Base-by-base conservation (phyloP, 805 yeast species). In the Metschnikowia proteae region DNA sequence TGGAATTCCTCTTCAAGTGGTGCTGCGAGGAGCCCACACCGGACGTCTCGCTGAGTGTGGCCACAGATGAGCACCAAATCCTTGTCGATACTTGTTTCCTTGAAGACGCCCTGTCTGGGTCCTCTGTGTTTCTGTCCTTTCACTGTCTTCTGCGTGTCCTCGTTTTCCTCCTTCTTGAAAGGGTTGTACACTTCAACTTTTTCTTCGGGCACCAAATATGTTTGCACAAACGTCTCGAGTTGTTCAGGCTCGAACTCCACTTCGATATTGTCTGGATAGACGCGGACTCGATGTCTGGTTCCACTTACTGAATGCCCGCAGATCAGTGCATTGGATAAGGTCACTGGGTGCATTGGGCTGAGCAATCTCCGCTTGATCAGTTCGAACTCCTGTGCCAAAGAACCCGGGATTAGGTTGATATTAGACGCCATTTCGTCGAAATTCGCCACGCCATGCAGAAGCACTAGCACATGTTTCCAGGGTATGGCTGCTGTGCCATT, bases 21-120 rank as follows among this genome's bases (percentile, higher is more conserved):
- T 0, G 88, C 88, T 0, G 86, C 91, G n/a, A 82, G 55, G 22
- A 65, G 56, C 0, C 91, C 92, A 66, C 94, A 86, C 43, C 94
- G 60, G 0, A 70, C 63, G 59, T 86, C 94, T 52, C 92, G 61
- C 39, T 76, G 63, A 0, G 72, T 58, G 58, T 86, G 94, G 0
- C 88, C 91, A 64, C 94, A 86, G 1, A 83, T 75, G 27, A 84
- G 62, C 1, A 83, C 65, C 35, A 78, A 53, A 38, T 70, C 71
- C 26, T 49, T 46, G 1, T 25, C 30, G 13, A 56, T 37, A 1
- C 17, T 27, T 6, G 26, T 23, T 32, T 55, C 59, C 10, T 22
- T 11, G 29, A 52, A 51, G 44, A 46, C 40, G 34, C 25, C 33
- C 35, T 22, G 17, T 34, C n/a, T 31, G 23, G 30, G 34, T 6